phyloP scores from a whole-genome alignment of 768 basidiomycete species.

The Epithele typhae region DNA sequence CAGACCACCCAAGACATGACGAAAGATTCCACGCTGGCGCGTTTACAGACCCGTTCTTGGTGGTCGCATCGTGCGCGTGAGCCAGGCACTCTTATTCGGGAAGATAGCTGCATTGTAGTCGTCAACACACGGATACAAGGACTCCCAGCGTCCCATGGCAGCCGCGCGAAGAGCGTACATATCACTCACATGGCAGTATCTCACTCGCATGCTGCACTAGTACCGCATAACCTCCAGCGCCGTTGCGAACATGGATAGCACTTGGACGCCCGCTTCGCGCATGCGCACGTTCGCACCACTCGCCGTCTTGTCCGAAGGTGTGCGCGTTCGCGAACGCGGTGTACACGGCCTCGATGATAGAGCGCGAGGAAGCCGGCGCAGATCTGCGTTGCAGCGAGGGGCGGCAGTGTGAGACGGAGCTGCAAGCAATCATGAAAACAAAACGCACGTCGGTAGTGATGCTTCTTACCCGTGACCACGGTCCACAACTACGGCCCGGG shows the following conservation, averaged over 20 bases:
- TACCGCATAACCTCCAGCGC: constrained; percentile 46
- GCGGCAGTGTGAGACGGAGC: no score
- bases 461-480: constrained; percentile 43
- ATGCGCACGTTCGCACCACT: constrained; percentile 44
- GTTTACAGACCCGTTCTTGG: constrained; percentile 23
- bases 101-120: constrained; percentile 22
- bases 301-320: constrained; percentile 38
- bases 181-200: constrained; percentile 33
- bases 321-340: constrained; percentile 45
- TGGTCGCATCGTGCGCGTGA: constrained; percentile 28
- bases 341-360: constrained; percentile 42
- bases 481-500: constrained; percentile 41
- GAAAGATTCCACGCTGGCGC: no score
- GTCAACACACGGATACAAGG: neutral
- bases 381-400: no score
- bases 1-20: no score
- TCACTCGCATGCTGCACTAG: constrained; percentile 46
- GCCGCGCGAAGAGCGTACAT: constrained; percentile 42
- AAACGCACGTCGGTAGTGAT: constrained; percentile 49
- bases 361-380: constrained; percentile 48
- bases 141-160: no score
- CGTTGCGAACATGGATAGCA: constrained; percentile 42
- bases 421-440: no score
- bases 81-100: constrained; percentile 29
- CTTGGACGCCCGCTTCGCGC: constrained; percentile 43